Evolutionary conservation across 352 stramenopile species (phyloP).

Genomic region (Phytophthora capsici): DNA sequence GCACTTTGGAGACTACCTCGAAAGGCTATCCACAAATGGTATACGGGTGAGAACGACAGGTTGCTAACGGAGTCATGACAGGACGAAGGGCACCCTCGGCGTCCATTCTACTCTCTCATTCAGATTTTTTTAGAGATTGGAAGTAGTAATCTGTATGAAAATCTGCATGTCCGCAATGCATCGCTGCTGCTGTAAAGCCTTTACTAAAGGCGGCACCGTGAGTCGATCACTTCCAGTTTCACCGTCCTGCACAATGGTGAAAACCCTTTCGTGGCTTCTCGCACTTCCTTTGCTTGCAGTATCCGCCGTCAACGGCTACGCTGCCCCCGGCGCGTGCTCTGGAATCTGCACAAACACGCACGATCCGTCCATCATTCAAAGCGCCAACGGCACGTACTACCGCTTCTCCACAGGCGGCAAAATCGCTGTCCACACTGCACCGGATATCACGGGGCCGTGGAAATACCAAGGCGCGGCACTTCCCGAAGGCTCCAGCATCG

Average conservation of each 20-base stretch:
- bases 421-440: constrained; percentile 48
- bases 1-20: no score
- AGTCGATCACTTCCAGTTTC: constrained; percentile 6
- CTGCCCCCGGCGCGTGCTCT: constrained; percentile 17
- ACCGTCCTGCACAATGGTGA: background rate
- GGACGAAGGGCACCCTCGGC: background rate
- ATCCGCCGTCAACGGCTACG: constrained; percentile 21
- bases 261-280: constrained; percentile 8
- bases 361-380: constrained; percentile 47
- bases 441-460: constrained; percentile 45
- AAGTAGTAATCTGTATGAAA: background rate
- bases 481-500: constrained; percentile 47
- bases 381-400: constrained; percentile 50
- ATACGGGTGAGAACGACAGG: background rate
- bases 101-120: background rate
- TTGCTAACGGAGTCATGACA: background rate
- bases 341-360: constrained; percentile 42
- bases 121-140: background rate
- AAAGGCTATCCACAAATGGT: no score
- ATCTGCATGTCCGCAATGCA: no score
- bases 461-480: constrained; percentile 45
- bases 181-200: background rate
- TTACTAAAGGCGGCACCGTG: background rate
- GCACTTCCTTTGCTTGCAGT: constrained; percentile 16
- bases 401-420: constrained; percentile 51